phyloP scores from a whole-genome alignment of 768 basidiomycete genomes.

The Serendipita sp. region DNA sequence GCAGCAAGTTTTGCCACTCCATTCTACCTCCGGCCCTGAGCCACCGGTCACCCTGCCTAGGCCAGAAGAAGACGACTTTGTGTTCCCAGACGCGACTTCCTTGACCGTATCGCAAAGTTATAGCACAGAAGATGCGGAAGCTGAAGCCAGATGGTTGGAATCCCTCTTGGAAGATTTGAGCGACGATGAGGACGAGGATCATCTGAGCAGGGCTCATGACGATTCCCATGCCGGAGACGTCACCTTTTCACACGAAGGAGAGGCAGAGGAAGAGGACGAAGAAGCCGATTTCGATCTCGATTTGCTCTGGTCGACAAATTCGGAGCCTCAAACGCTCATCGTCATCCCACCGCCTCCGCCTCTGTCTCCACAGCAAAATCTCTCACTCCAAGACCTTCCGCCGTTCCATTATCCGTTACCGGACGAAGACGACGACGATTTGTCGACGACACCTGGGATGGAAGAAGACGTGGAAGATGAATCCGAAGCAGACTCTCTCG shows the following conservation, averaged over 20 bases:
- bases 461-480: background rate
- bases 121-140: conserved; percentile 25
- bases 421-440: background rate
- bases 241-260: background rate
- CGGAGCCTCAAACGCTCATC: background rate
- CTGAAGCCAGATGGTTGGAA: conserved; percentile 72
- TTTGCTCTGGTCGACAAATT: background rate
- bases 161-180: conserved; percentile 59
- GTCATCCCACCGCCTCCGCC: background rate
- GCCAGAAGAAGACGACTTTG: conserved; percentile 37
- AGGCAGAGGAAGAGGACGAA: background rate
- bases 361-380: background rate
- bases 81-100: conserved; percentile 62
- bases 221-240: background rate
- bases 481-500: background rate
- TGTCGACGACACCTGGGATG: conserved; percentile 1
- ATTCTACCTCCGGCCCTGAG: conserved; percentile 28
- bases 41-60: conserved; percentile 28
- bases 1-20: conserved; percentile 19
- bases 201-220: background rate
- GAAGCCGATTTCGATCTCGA: background rate
- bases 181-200: conserved; percentile 54
- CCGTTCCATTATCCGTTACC: background rate
- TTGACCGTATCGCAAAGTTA: conserved; percentile 20
- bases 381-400: background rate